Base-by-base conservation (phyloP, 768 basidiomycete species). In the Podaxis pistillaris region DNA sequence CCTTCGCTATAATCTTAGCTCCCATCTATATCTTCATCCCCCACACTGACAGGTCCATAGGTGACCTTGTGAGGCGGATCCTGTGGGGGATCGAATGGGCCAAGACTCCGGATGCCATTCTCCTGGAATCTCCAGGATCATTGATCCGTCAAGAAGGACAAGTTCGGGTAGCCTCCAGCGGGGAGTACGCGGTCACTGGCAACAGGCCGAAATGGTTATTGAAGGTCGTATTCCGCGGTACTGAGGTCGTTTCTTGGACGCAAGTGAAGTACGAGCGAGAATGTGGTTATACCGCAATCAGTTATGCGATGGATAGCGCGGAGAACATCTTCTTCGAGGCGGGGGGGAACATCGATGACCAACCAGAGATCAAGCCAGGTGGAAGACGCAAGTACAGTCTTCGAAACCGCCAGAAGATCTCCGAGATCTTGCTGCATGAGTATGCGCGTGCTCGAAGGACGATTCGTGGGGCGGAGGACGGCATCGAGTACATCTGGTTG, bases 51-150 rank as follows among this genome's bases (percentile, higher is more conserved):
- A 9, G 38, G 6, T 60, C 41, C 22, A n/a, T 37, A 4, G 8
- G 17, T 0, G 22, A 62, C 1, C 1, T 56, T 1, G 15, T 50
- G 2, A 55, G 36, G 22, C 55, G 7, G n/a, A 4, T 61, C 52
- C 19, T 62, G 24, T 62, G 61, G 61, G 44, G 54, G 0, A 56
- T 55, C 11, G 54, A 62, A 40, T 62, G 61, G 61, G 44, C 61
- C 8, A 49, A 50, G 11, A 40, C 47, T 17, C 61, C 61, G 3
- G 61, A 62, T 56, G 61, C 61, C 3, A 41, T 62, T 26, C 36
- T 62, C 17, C 17, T 56, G 4, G 54, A 62, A 15, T 36, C 54
- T 28, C 61, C 55, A 6, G 49, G 58, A 24, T 40, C 50, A 11
- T 19, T 60, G 36, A 37, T 30, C 6, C 26, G 8, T n/a, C 37